Evolutionary conservation across 805 yeast species (phyloP).

Genomic region (Ogataea paradorogensis): DNA sequence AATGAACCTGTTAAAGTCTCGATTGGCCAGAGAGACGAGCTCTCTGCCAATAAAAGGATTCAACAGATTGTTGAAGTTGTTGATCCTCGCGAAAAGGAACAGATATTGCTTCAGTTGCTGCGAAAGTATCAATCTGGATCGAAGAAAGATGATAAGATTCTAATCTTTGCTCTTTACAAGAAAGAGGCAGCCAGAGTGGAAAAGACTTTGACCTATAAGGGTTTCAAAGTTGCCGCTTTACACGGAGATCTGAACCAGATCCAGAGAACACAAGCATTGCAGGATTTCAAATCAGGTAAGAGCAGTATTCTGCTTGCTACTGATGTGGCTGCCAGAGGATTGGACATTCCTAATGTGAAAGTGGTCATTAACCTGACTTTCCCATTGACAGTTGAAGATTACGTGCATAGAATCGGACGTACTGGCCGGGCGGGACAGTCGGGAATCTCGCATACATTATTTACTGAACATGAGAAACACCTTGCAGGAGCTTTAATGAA

Average conservation of each 20-base stretch:
- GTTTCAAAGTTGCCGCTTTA: constrained; percentile 83
- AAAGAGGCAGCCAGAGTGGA: constrained; percentile 95
- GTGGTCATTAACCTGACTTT: constrained; percentile 92
- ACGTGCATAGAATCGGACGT: constrained; percentile 96
- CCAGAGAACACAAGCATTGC: constrained; percentile 86
- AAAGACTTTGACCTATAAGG: constrained; percentile 64
- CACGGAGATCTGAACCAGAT: constrained; percentile 94
- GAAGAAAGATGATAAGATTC: constrained; percentile 70
- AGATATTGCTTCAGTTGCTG: constrained; percentile 66
- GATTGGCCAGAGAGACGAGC: constrained; percentile 92
- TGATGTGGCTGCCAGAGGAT: constrained; percentile 97
- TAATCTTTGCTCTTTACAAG: constrained; percentile 92
- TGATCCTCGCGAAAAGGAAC: constrained; percentile 78
- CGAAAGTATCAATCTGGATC: constrained; percentile 69
- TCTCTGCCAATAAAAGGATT: constrained; percentile 91
- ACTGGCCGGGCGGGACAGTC: constrained; percentile 97
- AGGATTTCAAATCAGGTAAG: constrained; percentile 77
- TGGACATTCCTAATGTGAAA: constrained; percentile 96
- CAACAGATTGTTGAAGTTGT: constrained; percentile 91
- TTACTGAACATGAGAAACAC: constrained; percentile 96
- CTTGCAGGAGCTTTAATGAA: constrained; percentile 91
- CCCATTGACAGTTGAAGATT: constrained; percentile 95
- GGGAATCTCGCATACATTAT: constrained; percentile 92
- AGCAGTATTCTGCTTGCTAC: constrained; percentile 84
- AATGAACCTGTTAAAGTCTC: constrained; percentile 81